These are phyloP conservation scores for Epichloe brachyelytri DNA, from an alignment of 2,329 filamentous ascomycete genomes.

Conservation along the genomic window DNA sequence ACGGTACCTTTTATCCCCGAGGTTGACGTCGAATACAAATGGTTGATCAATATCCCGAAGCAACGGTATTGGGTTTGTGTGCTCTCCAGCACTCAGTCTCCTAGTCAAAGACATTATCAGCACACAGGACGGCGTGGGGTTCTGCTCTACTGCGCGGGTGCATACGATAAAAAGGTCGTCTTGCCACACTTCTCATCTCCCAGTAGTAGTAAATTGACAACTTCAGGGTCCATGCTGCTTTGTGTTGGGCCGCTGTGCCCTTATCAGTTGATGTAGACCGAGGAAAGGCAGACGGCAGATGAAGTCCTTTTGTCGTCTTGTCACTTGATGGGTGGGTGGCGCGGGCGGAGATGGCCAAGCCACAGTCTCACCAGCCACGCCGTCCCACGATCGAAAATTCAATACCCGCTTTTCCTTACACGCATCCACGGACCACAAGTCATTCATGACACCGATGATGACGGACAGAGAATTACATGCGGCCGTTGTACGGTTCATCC, in stretches of 20 bases:
- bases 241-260: neutral
- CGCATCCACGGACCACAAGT: neutral
- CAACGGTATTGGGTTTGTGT: constrained; percentile 30
- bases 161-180: constrained; percentile 48
- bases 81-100: constrained; percentile 36
- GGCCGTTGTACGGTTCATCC: constrained; percentile 12
- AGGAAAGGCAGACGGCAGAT: neutral
- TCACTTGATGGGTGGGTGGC: neutral
- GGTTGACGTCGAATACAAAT: constrained; percentile 42
- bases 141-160: constrained; percentile 9
- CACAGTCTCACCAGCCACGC: neutral
- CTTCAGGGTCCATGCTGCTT: constrained; percentile 30
- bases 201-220: constrained; percentile 42
- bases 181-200: constrained; percentile 48
- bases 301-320: neutral
- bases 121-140: neutral
- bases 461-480: constrained; percentile 13
- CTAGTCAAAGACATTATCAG: constrained; percentile 19
- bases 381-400: neutral
- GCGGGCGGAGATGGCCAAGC: neutral
- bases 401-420: neutral
- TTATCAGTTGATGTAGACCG: neutral
- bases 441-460: neutral
- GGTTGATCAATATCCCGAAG: constrained; percentile 48
- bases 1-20: constrained; percentile 27